phyloP scores from a whole-genome alignment of 331 rosid species.

The Erythrophleum ivorense region DNA sequence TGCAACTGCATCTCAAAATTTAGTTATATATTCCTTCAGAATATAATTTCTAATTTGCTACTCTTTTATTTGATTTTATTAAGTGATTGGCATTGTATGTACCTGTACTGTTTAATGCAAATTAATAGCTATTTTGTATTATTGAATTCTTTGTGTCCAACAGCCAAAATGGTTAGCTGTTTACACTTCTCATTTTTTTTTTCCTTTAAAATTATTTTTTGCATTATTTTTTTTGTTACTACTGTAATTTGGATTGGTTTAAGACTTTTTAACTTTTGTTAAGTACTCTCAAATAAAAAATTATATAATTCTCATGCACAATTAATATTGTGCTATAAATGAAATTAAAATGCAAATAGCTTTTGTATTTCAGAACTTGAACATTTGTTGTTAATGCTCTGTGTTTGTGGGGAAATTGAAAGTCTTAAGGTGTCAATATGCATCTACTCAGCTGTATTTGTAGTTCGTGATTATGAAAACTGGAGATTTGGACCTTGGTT shows the following conservation, averaged over 20 bases:
- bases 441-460: not conserved
- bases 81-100: no score
- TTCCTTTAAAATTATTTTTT: not conserved
- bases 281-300: not conserved
- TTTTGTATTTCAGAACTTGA: not conserved
- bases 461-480: constrained; percentile 13
- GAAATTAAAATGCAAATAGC: not conserved
- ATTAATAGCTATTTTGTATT: no score
- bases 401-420: not conserved
- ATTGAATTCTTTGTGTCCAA: not conserved
- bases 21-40: no score
- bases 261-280: not conserved
- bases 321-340: not conserved
- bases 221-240: not conserved
- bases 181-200: not conserved
- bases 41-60: no score
- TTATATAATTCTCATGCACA: not conserved
- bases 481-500: constrained; percentile 10
- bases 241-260: not conserved
- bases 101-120: no score
- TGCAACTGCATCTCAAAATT: no score
- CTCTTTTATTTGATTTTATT: no score
- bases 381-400: not conserved
- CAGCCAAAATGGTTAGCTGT: not conserved
- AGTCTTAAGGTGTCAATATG: not conserved